phyloP scores from a whole-genome alignment of 257 asterid species.

The Salvia rosmarinus region DNA sequence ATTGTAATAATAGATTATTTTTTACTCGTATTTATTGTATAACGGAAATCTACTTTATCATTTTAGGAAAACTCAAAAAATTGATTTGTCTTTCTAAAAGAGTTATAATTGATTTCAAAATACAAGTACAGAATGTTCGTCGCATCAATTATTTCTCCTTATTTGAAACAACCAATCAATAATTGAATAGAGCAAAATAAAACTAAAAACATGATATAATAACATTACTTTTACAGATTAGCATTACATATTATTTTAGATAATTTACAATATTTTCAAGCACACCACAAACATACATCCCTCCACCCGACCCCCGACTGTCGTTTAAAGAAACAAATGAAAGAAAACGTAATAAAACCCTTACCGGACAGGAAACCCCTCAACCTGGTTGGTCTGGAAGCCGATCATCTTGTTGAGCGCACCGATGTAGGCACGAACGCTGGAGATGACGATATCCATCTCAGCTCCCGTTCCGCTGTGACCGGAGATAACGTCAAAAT shows the following conservation, averaged over 20 bases:
- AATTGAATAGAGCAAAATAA: no score
- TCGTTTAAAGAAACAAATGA: no score
- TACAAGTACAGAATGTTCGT: not conserved
- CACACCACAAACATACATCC: not conserved
- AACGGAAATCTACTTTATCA: no score
- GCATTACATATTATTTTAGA: no score
- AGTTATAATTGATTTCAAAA: not conserved
- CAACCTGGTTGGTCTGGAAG: conserved; percentile 36
- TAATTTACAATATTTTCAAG: not conserved
- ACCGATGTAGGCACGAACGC: conserved; percentile 78
- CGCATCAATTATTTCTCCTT: not conserved
- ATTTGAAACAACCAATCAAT: no score
- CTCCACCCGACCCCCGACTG: not conserved
- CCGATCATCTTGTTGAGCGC: conserved; percentile 85
- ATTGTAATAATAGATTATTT: not conserved
- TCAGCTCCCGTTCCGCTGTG: conserved; percentile 80
- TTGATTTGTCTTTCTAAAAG: not conserved
- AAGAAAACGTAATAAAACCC: no score
- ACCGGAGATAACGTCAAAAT: not conserved
- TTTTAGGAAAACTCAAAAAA: not conserved
- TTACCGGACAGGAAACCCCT: not conserved
- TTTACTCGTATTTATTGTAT: not conserved
- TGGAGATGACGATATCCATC: conserved; percentile 81
- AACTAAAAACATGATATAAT: no score
- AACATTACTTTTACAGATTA: no score